Conservation (phyloP, 305 asterid species). For the Ajuga reptans region DNA sequence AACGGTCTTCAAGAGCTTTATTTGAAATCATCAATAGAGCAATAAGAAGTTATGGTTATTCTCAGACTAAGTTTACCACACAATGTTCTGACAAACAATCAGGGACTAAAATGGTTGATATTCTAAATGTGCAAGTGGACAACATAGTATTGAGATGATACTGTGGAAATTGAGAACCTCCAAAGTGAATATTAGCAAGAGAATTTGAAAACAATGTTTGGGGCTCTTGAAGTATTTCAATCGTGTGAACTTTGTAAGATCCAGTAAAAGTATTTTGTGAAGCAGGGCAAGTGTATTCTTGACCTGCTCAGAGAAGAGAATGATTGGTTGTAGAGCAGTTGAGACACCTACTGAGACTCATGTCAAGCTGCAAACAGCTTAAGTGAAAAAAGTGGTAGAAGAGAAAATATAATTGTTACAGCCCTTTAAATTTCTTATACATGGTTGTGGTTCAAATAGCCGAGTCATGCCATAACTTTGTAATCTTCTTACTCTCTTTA, state of each 20-base stretch:
- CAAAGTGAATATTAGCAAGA: too few species aligned
- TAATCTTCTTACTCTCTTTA: not conserved
- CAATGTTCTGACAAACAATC: not conserved
- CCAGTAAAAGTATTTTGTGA: too few species aligned
- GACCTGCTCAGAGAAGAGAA: too few species aligned
- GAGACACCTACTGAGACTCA: not conserved
- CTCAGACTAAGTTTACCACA: not conserved
- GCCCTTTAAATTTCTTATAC: too few species aligned
- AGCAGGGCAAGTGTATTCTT: too few species aligned
- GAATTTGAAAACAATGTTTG: too few species aligned
- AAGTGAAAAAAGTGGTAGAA: not conserved
- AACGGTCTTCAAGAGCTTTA: not conserved
- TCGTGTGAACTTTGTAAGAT: too few species aligned
- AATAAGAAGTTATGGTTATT: too few species aligned
- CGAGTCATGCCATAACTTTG: not conserved
- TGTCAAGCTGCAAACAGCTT: not conserved
- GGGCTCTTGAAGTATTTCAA: too few species aligned
- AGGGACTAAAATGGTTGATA: too few species aligned
- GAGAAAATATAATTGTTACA: not conserved
- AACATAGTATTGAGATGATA: not conserved
- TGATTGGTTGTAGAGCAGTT: not conserved
- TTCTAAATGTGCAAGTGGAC: not conserved
- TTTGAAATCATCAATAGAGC: not conserved
- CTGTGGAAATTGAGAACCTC: not conserved
- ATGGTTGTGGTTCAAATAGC: not conserved